phyloP scores from a whole-genome alignment of 2,329 filamentous ascomycete genomes.

The Moelleriella libera region DNA sequence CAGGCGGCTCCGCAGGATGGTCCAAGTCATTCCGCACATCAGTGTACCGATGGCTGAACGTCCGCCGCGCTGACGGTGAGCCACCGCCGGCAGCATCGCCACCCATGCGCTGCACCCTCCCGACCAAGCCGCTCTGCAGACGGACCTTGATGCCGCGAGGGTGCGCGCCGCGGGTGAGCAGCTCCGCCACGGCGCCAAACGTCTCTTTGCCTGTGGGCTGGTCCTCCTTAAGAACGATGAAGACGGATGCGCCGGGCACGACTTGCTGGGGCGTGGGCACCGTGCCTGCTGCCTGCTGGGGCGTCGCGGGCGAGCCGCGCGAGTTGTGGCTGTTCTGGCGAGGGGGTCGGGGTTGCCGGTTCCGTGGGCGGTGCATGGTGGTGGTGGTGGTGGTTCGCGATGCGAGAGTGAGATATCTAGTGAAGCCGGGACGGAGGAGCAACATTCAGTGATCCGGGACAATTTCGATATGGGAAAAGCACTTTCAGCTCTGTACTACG shows the following conservation, averaged over 20 bases:
- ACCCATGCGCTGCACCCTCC: conserved; percentile 54
- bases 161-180: conserved; percentile 62
- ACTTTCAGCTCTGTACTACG: too few relatives aligned
- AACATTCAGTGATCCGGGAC: too few relatives aligned
- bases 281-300: conserved; percentile 19
- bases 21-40: conserved; percentile 21
- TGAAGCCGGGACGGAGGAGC: too few relatives aligned
- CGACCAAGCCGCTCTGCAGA: conserved; percentile 55
- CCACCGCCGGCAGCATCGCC: conserved; percentile 4
- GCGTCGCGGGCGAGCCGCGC: conserved; percentile 13
- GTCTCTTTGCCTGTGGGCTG: conserved; percentile 63
- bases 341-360: conserved; percentile 15
- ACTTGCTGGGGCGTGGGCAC: conserved; percentile 39
- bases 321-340: conserved; percentile 1
- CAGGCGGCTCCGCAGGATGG: conserved; percentile 21
- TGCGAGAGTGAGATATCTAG: background rate
- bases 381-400: conserved; percentile 22
- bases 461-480: too few relatives aligned
- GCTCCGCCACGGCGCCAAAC: conserved; percentile 47
- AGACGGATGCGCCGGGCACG: conserved; percentile 47
- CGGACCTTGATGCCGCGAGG: conserved; percentile 69
- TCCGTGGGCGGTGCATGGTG: conserved; percentile 18
- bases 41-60: conserved; percentile 16
- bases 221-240: conserved; percentile 63
- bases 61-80: conserved; percentile 1